Conservation (phyloP, 2,329 filamentous ascomycete genomes). For the Sclerotinia trifoliorum region DNA sequence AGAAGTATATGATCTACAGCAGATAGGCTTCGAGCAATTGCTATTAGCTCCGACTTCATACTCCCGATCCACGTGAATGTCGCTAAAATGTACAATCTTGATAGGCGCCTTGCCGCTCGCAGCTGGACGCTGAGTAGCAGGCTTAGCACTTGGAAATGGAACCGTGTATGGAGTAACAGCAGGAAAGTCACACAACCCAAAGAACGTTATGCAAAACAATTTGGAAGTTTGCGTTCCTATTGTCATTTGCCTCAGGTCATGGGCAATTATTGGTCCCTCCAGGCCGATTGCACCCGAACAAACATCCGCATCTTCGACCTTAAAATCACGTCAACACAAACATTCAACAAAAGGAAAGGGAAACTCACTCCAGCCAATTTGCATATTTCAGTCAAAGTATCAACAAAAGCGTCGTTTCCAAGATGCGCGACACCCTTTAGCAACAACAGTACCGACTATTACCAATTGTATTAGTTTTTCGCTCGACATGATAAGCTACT, state of each 20-base stretch:
- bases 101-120: constrained; percentile 42
- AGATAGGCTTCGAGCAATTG: constrained; percentile 46
- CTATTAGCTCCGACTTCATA: constrained; percentile 44
- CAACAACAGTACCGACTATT: constrained; percentile 40
- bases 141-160: constrained; percentile 41
- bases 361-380: constrained; percentile 24
- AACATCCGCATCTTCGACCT: constrained; percentile 39
- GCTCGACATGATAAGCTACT: neutral
- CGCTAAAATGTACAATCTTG: constrained; percentile 45
- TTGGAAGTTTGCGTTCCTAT: constrained; percentile 51
- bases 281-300: constrained; percentile 48
- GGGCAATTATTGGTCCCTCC: constrained; percentile 55
- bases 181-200: constrained; percentile 45
- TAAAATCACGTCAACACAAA: neutral
- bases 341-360: constrained; percentile 24
- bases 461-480: neutral
- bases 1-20: constrained; percentile 43
- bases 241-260: constrained; percentile 48
- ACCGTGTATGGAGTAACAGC: constrained; percentile 40
- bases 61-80: constrained; percentile 45
- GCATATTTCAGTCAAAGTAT: constrained; percentile 43
- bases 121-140: constrained; percentile 39
- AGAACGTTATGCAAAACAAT: constrained; percentile 52
- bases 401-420: constrained; percentile 46
- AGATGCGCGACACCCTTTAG: constrained; percentile 48